Conservation (phyloP, 208 protist genomes). For the Crithidia fasciculata region DNA sequence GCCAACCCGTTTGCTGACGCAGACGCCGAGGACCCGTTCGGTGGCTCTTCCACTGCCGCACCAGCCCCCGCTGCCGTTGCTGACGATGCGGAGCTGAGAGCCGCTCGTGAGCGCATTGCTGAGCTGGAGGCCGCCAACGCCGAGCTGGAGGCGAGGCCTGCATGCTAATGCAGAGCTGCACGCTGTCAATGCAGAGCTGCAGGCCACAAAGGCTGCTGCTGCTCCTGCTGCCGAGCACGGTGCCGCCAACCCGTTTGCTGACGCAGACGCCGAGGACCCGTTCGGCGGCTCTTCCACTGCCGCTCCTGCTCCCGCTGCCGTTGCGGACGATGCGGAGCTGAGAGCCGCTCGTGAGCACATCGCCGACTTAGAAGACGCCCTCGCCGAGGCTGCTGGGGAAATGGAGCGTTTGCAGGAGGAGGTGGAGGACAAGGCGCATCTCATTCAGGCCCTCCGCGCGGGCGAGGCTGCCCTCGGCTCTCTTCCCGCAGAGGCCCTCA, state of each 20-base stretch:
- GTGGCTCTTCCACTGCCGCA: constrained; percentile 2
- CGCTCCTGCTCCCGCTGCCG: neutral
- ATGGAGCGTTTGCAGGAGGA: constrained; percentile 30
- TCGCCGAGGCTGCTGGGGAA: constrained; percentile 19
- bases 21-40: constrained; percentile 4
- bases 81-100: constrained; percentile 2
- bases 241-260: constrained; percentile 24
- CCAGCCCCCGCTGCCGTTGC: neutral
- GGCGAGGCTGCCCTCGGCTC: constrained; percentile 27
- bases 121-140: constrained; percentile 10
- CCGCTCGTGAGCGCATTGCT: neutral
- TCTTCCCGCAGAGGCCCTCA: neutral
- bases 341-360: constrained; percentile 19
- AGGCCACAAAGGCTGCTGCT: neutral
- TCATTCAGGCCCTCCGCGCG: constrained; percentile 29
- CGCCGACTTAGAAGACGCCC: constrained; percentile 30
- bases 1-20: constrained; percentile 1
- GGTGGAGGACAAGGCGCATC: constrained; percentile 22
- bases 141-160: constrained; percentile 2
- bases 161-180: constrained; percentile 6
- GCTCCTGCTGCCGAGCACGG: neutral
- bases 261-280: constrained; percentile 17
- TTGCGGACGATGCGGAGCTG: constrained; percentile 14
- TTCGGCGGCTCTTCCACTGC: neutral
- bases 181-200: neutral